phyloP scores from a whole-genome alignment of 371 early-diverging fungal genomes.

The Dentiscutata heterogama region DNA sequence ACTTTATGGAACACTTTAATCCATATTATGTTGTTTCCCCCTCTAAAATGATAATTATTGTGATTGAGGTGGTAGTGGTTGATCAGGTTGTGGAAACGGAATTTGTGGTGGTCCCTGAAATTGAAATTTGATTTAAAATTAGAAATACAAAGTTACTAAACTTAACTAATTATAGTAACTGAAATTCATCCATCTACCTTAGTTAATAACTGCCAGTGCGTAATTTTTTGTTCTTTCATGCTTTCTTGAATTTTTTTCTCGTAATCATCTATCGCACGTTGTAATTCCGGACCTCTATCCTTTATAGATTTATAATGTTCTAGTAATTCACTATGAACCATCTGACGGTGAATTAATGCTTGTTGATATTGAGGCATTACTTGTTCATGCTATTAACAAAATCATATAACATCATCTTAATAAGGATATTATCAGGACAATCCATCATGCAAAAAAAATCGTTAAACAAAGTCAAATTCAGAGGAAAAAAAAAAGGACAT shows the following conservation, averaged over 20 bases:
- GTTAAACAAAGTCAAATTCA: background rate
- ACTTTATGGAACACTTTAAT: too few species aligned
- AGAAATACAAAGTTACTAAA: too few species aligned
- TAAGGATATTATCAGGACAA: background rate
- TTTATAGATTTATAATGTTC: slow-evolving; percentile 55
- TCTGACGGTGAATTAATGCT: slow-evolving; percentile 62
- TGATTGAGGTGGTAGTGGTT: too few species aligned
- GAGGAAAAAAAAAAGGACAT: slow-evolving; percentile 25
- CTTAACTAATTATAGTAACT: too few species aligned
- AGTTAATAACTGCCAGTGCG: slow-evolving; percentile 74
- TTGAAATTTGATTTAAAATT: too few species aligned
- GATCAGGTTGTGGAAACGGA: too few species aligned
- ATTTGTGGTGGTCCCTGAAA: too few species aligned
- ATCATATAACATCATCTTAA: background rate
- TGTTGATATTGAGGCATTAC: slow-evolving; percentile 62
- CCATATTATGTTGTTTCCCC: too few species aligned
- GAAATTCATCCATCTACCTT: slow-evolving; percentile 49
- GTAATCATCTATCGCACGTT: slow-evolving; percentile 57
- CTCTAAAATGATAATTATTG: too few species aligned
- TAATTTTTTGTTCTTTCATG: slow-evolving; percentile 62
- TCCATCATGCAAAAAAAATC: too few species aligned
- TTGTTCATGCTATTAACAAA: slow-evolving; percentile 35
- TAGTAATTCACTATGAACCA: slow-evolving; percentile 64
- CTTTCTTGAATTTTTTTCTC: slow-evolving; percentile 68
- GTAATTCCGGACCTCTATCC: slow-evolving; percentile 57